Percentiles rank a stretch among this genome's conserved stretches.
phyloP scores from a whole-genome alignment of 1,139 yeast species.

The Taphrina confusa region DNA sequence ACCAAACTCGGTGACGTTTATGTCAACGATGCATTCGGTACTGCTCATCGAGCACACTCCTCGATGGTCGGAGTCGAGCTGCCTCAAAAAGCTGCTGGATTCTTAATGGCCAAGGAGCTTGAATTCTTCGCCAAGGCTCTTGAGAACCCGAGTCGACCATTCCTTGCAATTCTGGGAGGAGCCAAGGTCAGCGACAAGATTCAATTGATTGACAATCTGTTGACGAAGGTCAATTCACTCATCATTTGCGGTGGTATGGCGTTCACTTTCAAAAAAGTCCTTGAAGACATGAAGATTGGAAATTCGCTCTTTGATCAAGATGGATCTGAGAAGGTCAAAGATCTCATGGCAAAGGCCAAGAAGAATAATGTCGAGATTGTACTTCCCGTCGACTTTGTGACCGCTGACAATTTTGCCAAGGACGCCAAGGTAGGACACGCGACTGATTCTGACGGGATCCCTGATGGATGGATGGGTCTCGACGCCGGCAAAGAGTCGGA shows the following conservation, averaged over 20 bases:
- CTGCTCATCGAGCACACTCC: slow-evolving; percentile 99
- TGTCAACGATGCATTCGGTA: slow-evolving; percentile 96
- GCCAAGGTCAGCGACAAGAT: slow-evolving; percentile 98
- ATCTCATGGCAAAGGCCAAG: slow-evolving; percentile 90
- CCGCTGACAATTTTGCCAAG: slow-evolving; percentile 88
- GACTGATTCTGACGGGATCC: slow-evolving; percentile 82
- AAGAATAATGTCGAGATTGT: slow-evolving; percentile 87
- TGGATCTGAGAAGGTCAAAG: slow-evolving; percentile 89
- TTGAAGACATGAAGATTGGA: slow-evolving; percentile 80
- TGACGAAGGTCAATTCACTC: slow-evolving; percentile 87
- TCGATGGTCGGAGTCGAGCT: slow-evolving; percentile 95
- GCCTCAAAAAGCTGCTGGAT: slow-evolving; percentile 94
- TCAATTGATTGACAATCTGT: slow-evolving; percentile 92
- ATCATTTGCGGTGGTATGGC: slow-evolving; percentile 99
- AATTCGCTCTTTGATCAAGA: slow-evolving; percentile 84
- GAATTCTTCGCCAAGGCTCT: slow-evolving; percentile 95
- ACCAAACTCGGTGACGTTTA: slow-evolving; percentile 91
- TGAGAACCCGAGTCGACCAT: slow-evolving; percentile 95
- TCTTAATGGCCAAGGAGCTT: slow-evolving; percentile 94
- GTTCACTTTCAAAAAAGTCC: slow-evolving; percentile 92
- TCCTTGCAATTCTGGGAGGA: slow-evolving; percentile 96
- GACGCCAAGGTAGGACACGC: slow-evolving; percentile 83
- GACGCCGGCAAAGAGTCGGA: slow-evolving; percentile 89
- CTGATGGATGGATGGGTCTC: slow-evolving; percentile 91
- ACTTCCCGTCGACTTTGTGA: slow-evolving; percentile 89